Conservation (phyloP, 1,284 basidiomycete genomes). For the Coniferiporia weirii region DNA sequence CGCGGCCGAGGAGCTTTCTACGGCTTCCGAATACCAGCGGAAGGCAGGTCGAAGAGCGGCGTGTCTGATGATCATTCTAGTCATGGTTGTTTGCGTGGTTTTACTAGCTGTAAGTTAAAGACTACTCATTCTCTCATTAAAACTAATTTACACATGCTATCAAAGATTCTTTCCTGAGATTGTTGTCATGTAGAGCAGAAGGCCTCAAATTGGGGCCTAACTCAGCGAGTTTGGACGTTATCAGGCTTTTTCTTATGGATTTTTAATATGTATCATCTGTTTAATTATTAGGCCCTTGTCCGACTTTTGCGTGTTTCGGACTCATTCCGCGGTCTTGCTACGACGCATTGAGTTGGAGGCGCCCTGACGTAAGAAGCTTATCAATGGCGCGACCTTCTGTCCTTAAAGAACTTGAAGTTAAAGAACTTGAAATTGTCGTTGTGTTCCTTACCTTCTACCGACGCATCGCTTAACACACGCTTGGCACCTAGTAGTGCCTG, state of each 20-base stretch:
- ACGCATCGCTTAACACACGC: no score
- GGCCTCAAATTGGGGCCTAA: neutral
- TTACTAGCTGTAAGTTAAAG: slow-evolving; percentile 74
- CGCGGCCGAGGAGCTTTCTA: slow-evolving; percentile 84
- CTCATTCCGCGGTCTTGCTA: neutral
- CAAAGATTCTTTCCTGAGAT: slow-evolving; percentile 12
- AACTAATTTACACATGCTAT: neutral
- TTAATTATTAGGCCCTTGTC: neutral
- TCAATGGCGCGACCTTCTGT: no score
- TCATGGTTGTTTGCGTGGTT: slow-evolving; percentile 85
- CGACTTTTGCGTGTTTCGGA: neutral
- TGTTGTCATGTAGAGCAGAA: neutral
- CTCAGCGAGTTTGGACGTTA: neutral
- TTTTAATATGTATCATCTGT: slow-evolving; percentile 13
- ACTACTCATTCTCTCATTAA: neutral
- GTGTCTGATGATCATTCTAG: slow-evolving; percentile 85
- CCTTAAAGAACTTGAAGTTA: no score
- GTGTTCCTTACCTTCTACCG: no score
- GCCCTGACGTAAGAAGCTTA: no score
- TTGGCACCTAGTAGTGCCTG: no score
- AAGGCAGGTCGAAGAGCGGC: slow-evolving; percentile 88
- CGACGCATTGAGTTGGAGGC: neutral
- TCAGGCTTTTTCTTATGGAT: slow-evolving; percentile 13
- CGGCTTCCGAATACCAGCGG: slow-evolving; percentile 92
- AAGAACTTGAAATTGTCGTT: no score